Percentiles rank a stretch among this genome's conserved stretches.
phyloP scores from a whole-genome alignment of 2,329 filamentous ascomycete species.

The Alternaria metachromatica region DNA sequence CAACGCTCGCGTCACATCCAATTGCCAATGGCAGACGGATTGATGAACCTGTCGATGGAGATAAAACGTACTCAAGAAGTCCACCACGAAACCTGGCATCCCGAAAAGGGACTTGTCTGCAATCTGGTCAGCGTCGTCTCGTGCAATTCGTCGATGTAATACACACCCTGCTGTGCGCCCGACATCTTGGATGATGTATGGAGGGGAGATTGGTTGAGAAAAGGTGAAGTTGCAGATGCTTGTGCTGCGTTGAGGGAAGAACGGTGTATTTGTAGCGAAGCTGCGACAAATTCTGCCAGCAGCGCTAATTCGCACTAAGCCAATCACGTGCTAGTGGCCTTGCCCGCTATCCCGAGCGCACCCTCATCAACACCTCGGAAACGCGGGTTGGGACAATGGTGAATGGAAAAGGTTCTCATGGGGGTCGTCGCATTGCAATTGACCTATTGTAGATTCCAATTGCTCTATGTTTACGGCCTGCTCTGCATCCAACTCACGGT shows the following conservation, averaged over 20 bases:
- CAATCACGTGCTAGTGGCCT: conserved; percentile 17
- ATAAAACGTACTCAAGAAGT: conserved; percentile 92
- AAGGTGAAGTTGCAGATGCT: conserved; percentile 24
- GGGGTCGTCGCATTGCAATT: not conserved
- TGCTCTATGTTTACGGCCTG: not conserved
- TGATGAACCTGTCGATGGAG: conserved; percentile 25
- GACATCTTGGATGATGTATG: conserved; percentile 19
- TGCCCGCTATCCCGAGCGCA: conserved; percentile 28
- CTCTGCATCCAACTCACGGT: not conserved
- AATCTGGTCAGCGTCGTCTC: not conserved
- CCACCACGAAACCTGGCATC: conserved; percentile 82
- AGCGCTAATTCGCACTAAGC: conserved; percentile 33
- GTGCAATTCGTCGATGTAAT: not conserved
- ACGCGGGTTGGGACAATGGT: conserved; percentile 16
- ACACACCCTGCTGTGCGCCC: conserved; percentile 8
- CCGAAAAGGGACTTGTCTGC: conserved; percentile 49
- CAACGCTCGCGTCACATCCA: conserved; percentile 14
- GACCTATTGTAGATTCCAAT: rapidly evolving
- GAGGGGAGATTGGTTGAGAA: conserved; percentile 32
- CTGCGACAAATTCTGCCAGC: conserved; percentile 30
- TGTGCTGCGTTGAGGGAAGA: conserved; percentile 26
- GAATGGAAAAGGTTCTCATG: not conserved
- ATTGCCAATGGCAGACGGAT: conserved; percentile 31
- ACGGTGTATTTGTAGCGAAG: conserved; percentile 33
- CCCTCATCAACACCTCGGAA: conserved; percentile 32